Evolutionary conservation across 345 rosid species (phyloP), one percentile per base, ranked within the genome.

Genomic region (Arabidopsis arenosa): DNA sequence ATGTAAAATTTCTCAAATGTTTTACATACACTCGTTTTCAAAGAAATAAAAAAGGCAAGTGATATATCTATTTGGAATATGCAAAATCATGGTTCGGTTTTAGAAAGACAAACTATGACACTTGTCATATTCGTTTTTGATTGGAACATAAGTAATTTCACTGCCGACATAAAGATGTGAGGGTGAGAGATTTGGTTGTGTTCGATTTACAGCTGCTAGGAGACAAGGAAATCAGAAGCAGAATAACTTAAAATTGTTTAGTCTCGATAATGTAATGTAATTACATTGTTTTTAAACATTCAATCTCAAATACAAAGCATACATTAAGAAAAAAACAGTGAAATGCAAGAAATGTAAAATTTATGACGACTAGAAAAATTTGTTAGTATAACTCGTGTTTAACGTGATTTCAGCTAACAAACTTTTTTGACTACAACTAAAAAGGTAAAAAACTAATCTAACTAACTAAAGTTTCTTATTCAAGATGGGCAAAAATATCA

Each of bases 91-190:
- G 61, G 48, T 62, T 62, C 48, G 6, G 9, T 18, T 37, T 40
- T 6, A 37, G 32, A 39, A 39, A n/a, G 8, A 60, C 15, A 60
- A 37, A 4, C 30, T 17, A 37, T 10, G 32, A 59, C 32, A 59
- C 2, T 37, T 9, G 7, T 59, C 14, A 10, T 7, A 13, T 36
- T 58, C 1, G 45, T 36, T 6, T 59, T 7, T 36, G 45, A 59
- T 37, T 59, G 64, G 63, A 59, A 18, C 2, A 18, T 8, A 21
- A 2, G 49, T 52, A 8, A 23, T 67, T 37, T 23, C 47, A 39
- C 7, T 67, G 72, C 61, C 72, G 72, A 67, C 72, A 67, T 52
- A 23, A 13, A 52, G 14, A 37, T 9, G 14, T n/a, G 36, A 13
- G 36, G 71, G 23, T 52, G 37, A 37, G 49, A 52, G 35, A 52